phyloP scores from a whole-genome alignment of 768 basidiomycete genomes.

The Hygrophorus russula region DNA sequence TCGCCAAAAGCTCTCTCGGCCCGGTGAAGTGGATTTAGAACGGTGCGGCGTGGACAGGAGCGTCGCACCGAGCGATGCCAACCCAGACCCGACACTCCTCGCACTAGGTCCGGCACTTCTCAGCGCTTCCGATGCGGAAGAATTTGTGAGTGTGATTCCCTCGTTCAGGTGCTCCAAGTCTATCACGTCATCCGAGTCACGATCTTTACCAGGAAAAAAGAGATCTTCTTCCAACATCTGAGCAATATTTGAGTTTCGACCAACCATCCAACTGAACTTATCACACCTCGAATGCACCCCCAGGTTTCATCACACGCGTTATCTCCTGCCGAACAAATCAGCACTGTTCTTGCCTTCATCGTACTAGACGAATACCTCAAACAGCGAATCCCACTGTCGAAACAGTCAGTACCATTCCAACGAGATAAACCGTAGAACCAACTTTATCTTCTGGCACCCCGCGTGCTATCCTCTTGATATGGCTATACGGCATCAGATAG shows the following conservation, averaged over 20 bases:
- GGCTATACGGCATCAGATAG: constrained; percentile 24
- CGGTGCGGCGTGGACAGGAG: too few species aligned
- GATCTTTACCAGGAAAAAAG: constrained; percentile 51
- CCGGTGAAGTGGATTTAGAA: too few species aligned
- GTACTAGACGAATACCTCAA: constrained; percentile 28
- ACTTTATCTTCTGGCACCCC: constrained; percentile 74
- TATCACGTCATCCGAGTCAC: constrained; percentile 16
- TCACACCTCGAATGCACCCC: constrained; percentile 57
- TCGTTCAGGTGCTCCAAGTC: too few species aligned
- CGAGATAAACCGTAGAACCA: constrained; percentile 6
- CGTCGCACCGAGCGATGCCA: too few species aligned
- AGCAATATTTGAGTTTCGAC: background rate
- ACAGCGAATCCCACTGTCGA: constrained; percentile 50
- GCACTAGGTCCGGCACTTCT: too few species aligned
- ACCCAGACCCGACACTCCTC: too few species aligned
- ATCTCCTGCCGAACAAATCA: constrained; percentile 29
- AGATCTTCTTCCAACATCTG: constrained; percentile 69
- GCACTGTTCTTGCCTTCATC: background rate
- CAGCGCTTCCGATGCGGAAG: background rate
- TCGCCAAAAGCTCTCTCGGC: too few species aligned
- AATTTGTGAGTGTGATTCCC: background rate
- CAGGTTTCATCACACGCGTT: constrained; percentile 59
- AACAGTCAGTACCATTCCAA: background rate
- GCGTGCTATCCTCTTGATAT: constrained; percentile 58
- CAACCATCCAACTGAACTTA: background rate